Percentiles rank a stretch among this genome's conserved stretches.
Evolutionary conservation across 768 basidiomycete genomes (phyloP).

Genomic region (Neoboletus brunneissimus): DNA sequence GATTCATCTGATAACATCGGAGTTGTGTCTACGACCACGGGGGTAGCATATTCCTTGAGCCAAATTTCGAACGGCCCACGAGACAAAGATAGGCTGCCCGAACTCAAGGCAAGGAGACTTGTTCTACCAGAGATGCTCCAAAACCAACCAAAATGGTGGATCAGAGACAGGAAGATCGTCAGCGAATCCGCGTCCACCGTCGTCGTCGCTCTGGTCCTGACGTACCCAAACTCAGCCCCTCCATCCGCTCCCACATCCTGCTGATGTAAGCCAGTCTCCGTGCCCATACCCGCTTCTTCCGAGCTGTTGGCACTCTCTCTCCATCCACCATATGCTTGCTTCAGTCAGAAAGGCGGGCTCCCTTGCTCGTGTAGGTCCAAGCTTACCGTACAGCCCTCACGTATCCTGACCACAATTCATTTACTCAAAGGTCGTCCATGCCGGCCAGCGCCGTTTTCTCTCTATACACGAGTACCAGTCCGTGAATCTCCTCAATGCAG

Average conservation of each 20-base stretch:
- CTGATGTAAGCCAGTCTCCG: constrained; percentile 37
- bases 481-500: constrained; percentile 90
- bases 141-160: constrained; percentile 39
- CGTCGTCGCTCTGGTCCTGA: constrained; percentile 69
- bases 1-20: constrained; percentile 15
- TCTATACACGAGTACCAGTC: constrained; percentile 99
- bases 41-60: constrained; percentile 57
- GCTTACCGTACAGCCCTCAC: not conserved
- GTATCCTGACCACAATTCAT: not conserved
- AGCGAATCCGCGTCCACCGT: constrained; percentile 51
- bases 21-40: not conserved
- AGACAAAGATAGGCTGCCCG: constrained; percentile 47
- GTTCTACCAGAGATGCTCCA: constrained; percentile 63
- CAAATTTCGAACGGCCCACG: constrained; percentile 76
- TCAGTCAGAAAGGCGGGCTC: constrained; percentile 63
- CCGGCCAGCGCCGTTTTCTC: constrained; percentile 85
- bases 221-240: constrained; percentile 10
- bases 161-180: constrained; percentile 70
- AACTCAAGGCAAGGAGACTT: constrained; percentile 75
- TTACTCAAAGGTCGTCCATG: constrained; percentile 54
- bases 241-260: constrained; percentile 18
- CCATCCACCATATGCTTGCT: constrained; percentile 55
- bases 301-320: constrained; percentile 11
- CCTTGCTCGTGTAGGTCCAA: constrained; percentile 55
- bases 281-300: constrained; percentile 3